These are phyloP conservation scores for Butyriboletus loyo DNA, from an alignment of 768 basidiomycete genomes.

Conservation along the genomic window DNA sequence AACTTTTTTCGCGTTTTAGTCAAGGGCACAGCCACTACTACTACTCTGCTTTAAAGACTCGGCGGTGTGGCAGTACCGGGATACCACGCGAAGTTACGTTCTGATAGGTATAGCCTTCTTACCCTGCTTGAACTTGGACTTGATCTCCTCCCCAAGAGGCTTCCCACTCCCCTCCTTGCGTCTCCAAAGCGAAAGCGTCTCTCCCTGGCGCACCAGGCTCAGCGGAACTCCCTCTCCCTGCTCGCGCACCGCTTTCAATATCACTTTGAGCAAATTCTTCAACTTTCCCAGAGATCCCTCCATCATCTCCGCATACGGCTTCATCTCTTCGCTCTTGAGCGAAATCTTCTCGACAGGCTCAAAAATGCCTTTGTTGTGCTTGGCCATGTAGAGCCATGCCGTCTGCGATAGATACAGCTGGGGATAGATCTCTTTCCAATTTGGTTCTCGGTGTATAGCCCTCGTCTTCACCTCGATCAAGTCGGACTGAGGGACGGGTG, in stretches of 20 bases:
- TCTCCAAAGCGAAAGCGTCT: slow-evolving; percentile 47
- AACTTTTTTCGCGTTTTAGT: neutral
- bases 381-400: slow-evolving; percentile 54
- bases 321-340: slow-evolving; percentile 32
- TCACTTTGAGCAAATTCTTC: slow-evolving; percentile 29
- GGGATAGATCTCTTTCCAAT: slow-evolving; percentile 62
- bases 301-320: slow-evolving; percentile 17
- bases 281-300: slow-evolving; percentile 24
- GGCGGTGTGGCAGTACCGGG: neutral
- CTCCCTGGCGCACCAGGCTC: slow-evolving; percentile 49
- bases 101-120: neutral
- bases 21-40: slow-evolving; percentile 17
- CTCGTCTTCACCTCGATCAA: slow-evolving; percentile 38
- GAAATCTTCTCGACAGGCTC: slow-evolving; percentile 44
- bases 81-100: neutral
- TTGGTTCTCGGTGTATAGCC: slow-evolving; percentile 28
- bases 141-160: slow-evolving; percentile 19
- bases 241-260: slow-evolving; percentile 48
- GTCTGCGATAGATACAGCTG: slow-evolving; percentile 73
- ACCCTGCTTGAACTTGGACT: slow-evolving; percentile 13
- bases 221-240: slow-evolving; percentile 52
- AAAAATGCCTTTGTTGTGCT: slow-evolving; percentile 57
- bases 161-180: slow-evolving; percentile 34
- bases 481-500: slow-evolving; percentile 34
- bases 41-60: no score